Percentiles rank a stretch among this genome's conserved stretches.
phyloP scores from a whole-genome alignment of 306 rosid genomes.

The Astragalus membranaceus region DNA sequence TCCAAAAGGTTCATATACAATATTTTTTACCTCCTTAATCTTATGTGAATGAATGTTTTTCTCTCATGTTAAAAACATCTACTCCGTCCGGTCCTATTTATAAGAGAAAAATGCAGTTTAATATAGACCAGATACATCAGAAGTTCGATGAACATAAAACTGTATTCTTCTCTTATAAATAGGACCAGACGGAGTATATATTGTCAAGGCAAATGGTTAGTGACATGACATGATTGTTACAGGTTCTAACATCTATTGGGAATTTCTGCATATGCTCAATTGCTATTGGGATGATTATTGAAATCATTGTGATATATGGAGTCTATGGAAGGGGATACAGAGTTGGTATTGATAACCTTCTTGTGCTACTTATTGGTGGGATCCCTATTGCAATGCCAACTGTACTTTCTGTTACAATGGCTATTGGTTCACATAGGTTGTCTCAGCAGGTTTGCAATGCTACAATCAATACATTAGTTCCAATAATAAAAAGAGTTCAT shows the following conservation, averaged over 20 bases:
- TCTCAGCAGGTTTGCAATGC: constrained; percentile 48
- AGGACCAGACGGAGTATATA: too few relatives aligned
- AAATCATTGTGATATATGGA: constrained; percentile 53
- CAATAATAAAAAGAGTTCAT: not conserved
- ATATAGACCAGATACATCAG: too few relatives aligned
- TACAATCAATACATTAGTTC: not conserved
- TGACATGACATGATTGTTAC: constrained; percentile 11
- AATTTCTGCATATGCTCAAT: constrained; percentile 74
- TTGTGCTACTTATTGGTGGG: constrained; percentile 71
- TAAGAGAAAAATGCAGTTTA: too few relatives aligned
- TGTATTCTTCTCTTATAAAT: too few relatives aligned
- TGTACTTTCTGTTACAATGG: constrained; percentile 85
- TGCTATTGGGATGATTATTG: constrained; percentile 60
- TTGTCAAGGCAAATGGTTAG: not conserved
- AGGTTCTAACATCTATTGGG: constrained; percentile 69
- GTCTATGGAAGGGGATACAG: constrained; percentile 24
- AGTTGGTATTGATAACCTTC: constrained; percentile 57
- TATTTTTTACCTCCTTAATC: not conserved
- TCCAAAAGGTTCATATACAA: constrained; percentile 48
- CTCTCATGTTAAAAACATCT: not conserved
- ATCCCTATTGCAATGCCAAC: constrained; percentile 90
- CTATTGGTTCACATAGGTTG: constrained; percentile 60
- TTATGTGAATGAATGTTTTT: constrained; percentile 1
- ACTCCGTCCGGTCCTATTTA: too few relatives aligned
- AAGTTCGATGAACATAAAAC: too few relatives aligned